Percentiles rank a stretch among this genome's conserved stretches.
Evolutionary conservation across 768 basidiomycete genomes (phyloP).

Genomic region (Amanita inopinata): DNA sequence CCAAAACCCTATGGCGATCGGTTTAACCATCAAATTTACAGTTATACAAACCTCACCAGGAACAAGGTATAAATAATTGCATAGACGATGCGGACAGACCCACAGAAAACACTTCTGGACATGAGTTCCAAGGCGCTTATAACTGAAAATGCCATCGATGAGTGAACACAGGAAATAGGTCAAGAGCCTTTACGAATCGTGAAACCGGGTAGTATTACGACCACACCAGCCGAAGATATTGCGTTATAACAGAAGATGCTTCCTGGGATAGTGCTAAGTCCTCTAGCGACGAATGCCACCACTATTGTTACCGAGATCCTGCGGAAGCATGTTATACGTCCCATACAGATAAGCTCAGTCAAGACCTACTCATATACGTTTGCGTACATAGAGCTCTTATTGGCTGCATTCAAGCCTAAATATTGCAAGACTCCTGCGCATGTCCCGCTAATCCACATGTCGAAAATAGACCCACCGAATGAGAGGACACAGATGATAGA

Average conservation of each 20-base stretch:
- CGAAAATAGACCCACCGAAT: slow-evolving; percentile 73
- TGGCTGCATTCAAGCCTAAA: slow-evolving; percentile 72
- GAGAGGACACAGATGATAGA: slow-evolving; percentile 77
- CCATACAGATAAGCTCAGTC: not conserved
- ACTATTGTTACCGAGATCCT: slow-evolving; percentile 82
- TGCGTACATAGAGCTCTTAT: slow-evolving; percentile 85
- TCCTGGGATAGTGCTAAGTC: slow-evolving; percentile 65
- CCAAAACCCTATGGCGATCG: slow-evolving; percentile 57
- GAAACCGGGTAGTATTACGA: slow-evolving; percentile 86
- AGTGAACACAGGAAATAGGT: not conserved
- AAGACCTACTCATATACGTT: slow-evolving; percentile 84
- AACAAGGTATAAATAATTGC: slow-evolving; percentile 83
- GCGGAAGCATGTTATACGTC: not conserved
- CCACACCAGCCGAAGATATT: slow-evolving; percentile 81
- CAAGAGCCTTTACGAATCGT: slow-evolving; percentile 52
- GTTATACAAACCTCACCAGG: slow-evolving; percentile 33
- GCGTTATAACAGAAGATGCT: slow-evolving; percentile 83
- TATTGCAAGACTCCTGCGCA: slow-evolving; percentile 67
- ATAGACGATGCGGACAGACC: slow-evolving; percentile 76
- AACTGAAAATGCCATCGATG: slow-evolving; percentile 31
- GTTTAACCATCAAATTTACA: not conserved
- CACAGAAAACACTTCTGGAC: slow-evolving; percentile 72
- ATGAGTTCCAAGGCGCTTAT: slow-evolving; percentile 74
- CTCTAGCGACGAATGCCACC: slow-evolving; percentile 75
- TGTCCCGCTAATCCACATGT: slow-evolving; percentile 73